Evolutionary conservation across 2,329 filamentous ascomycete species (phyloP).

Genomic region (Apiospora saccharicola): DNA sequence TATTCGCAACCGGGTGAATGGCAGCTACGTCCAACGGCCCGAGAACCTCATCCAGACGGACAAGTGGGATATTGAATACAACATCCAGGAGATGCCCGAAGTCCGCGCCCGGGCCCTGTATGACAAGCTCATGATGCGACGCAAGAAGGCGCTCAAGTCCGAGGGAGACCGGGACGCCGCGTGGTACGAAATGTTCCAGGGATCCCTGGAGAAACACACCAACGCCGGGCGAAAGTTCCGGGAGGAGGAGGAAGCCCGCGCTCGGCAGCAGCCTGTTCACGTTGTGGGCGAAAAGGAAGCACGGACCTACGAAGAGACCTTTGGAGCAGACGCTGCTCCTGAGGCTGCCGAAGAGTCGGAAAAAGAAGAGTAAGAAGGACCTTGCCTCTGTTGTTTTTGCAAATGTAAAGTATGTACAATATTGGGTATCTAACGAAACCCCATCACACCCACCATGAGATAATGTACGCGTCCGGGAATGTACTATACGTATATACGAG

Average conservation of each 20-base stretch:
- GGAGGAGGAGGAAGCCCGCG: constrained; percentile 57
- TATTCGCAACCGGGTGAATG: constrained; percentile 76
- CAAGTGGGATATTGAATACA: constrained; percentile 82
- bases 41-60: constrained; percentile 46
- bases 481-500: not conserved
- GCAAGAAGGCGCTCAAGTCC: constrained; percentile 50
- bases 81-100: constrained; percentile 67
- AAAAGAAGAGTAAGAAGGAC: not conserved
- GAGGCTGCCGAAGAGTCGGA: not conserved
- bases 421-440: not conserved
- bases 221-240: constrained; percentile 67
- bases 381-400: not conserved
- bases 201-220: constrained; percentile 51
- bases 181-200: constrained; percentile 57
- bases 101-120: constrained; percentile 61
- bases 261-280: constrained; percentile 54
- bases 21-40: constrained; percentile 68
- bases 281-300: constrained; percentile 53
- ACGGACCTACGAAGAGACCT: constrained; percentile 45
- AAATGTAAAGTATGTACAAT: constrained; percentile 8
- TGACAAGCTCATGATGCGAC: constrained; percentile 62
- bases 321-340: constrained; percentile 33
- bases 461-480: not conserved
- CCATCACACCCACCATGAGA: not conserved
- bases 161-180: constrained; percentile 50